A percentile compares a stretch with the other conserved stretches of the same genome.
These are phyloP conservation scores for Vaccinium corymbosum DNA, from an alignment of 148 eudicot genomes.

Conservation along the genomic window DNA sequence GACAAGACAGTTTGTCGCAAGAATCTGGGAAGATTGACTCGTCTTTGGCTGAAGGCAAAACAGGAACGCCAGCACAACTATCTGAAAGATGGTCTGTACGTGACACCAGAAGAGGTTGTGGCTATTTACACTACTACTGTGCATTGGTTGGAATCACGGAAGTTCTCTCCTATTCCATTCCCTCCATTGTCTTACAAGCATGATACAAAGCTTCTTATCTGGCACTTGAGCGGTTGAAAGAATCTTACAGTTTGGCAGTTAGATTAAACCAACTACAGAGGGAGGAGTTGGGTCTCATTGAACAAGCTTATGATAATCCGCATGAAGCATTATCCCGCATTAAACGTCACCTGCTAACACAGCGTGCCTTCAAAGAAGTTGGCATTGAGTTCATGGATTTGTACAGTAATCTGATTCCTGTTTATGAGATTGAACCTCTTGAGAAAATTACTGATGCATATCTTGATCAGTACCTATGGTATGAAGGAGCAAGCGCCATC, in stretches of 20 bases:
- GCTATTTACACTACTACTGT: constrained; percentile 98
- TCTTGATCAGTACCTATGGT: constrained; percentile 96
- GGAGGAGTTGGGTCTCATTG: constrained; percentile 95
- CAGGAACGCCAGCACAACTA: constrained; percentile 98
- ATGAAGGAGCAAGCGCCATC: constrained; percentile 97
- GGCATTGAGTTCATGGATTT: constrained; percentile 99
- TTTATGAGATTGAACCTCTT: constrained; percentile 96
- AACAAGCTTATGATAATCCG: constrained; percentile 99
- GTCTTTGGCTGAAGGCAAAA: constrained; percentile 98
- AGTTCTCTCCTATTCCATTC: constrained; percentile 95
- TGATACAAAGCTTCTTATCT: constrained; percentile 99
- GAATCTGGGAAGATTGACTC: constrained; percentile 96
- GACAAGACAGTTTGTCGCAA: constrained; percentile 99
- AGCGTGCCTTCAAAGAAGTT: constrained; percentile 98
- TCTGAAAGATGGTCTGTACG: constrained; percentile 98
- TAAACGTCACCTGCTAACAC: constrained; percentile 93
- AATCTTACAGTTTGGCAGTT: constrained; percentile 97
- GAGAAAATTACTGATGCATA: constrained; percentile 99
- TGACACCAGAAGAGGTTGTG: constrained; percentile 99
- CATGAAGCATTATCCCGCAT: constrained; percentile 94
- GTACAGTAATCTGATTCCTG: constrained; percentile 95
- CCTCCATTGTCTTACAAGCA: constrained; percentile 99
- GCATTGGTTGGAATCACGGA: constrained; percentile 97
- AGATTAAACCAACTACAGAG: constrained; percentile 91
- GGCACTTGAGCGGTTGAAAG: constrained; percentile 94